Evolutionary conservation across 2,329 filamentous ascomycete species (phyloP).

Genomic region (Elsinoe batatas): DNA sequence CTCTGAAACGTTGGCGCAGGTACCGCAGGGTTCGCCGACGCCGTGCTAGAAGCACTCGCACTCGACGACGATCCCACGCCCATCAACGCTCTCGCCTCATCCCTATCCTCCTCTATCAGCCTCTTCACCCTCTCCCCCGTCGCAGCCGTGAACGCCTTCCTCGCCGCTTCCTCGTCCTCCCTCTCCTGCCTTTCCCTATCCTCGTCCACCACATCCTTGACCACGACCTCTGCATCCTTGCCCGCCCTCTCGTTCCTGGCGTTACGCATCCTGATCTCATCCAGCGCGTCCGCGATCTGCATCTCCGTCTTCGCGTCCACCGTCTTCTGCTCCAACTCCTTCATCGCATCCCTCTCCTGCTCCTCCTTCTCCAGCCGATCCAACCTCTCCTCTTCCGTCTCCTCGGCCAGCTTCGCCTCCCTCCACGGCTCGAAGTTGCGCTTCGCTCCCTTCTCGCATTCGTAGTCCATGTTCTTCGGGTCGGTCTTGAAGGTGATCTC

Average conservation of each 20-base stretch:
- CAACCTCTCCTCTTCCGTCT: slow-evolving; percentile 78
- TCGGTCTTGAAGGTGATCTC: slow-evolving; percentile 94
- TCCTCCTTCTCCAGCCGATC: slow-evolving; percentile 74
- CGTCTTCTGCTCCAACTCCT: slow-evolving; percentile 87
- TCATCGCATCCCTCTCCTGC: slow-evolving; percentile 83
- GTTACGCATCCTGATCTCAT: slow-evolving; percentile 88
- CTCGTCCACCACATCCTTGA: slow-evolving; percentile 47
- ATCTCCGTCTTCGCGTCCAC: slow-evolving; percentile 89
- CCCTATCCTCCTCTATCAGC: slow-evolving; percentile 42
- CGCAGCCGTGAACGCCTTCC: slow-evolving; percentile 61
- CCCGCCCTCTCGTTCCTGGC: slow-evolving; percentile 71
- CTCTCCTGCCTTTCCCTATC: slow-evolving; percentile 58
- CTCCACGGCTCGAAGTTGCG: slow-evolving; percentile 92
- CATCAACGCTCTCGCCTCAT: no score
- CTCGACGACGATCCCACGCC: slow-evolving; percentile 19
- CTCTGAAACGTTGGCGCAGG: slow-evolving; percentile 62
- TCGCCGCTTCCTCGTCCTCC: slow-evolving; percentile 76
- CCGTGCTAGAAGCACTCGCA: slow-evolving; percentile 22
- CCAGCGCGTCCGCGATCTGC: slow-evolving; percentile 88
- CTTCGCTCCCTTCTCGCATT: slow-evolving; percentile 69
- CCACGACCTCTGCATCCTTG: slow-evolving; percentile 49
- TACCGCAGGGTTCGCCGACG: slow-evolving; percentile 29
- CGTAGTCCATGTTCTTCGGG: slow-evolving; percentile 89
- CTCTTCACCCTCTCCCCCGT: slow-evolving; percentile 45
- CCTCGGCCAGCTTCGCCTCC: slow-evolving; percentile 53